Conservation (phyloP, 1,284 basidiomycete genomes). For the Ustilago sp. region DNA sequence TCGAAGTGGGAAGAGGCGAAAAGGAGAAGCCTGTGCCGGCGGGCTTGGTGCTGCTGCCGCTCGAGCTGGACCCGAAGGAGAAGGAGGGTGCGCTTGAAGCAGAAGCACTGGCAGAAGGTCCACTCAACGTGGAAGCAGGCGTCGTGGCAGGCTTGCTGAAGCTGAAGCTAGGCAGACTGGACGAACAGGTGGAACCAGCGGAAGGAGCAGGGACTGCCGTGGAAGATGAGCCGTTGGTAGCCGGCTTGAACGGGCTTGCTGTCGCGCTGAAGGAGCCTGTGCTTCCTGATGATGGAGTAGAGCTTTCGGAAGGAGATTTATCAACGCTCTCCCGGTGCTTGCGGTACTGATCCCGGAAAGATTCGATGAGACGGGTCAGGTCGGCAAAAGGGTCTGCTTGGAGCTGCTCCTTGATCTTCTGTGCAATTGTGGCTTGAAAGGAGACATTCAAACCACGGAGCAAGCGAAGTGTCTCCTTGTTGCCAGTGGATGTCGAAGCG, state of each 20-base stretch:
- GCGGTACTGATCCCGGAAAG: conserved; percentile 37
- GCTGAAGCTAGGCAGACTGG: conserved; percentile 30
- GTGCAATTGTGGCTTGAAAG: conserved; percentile 23
- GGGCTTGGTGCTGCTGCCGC: conserved; percentile 17
- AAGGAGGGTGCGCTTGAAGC: conserved; percentile 26
- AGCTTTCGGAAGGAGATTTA: not conserved
- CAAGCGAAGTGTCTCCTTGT: conserved; percentile 31
- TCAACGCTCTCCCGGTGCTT: conserved; percentile 31
- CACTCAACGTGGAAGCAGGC: not conserved
- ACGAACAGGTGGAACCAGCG: conserved; percentile 9
- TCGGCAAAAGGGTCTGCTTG: conserved; percentile 43
- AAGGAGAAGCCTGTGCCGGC: conserved; percentile 35
- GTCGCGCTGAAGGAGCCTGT: conserved; percentile 11
- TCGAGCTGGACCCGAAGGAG: conserved; percentile 30
- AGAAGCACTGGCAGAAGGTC: not conserved
- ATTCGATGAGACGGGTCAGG: conserved; percentile 27
- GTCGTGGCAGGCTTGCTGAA: conserved; percentile 30
- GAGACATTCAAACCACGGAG: conserved; percentile 45
- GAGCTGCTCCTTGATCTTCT: conserved; percentile 43
- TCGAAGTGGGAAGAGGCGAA: conserved; percentile 24
- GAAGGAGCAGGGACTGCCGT: not conserved
- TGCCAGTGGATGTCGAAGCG: conserved; percentile 1
- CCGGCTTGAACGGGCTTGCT: conserved; percentile 22
- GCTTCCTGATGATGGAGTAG: conserved; percentile 9
- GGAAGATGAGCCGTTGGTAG: conserved; percentile 21